Base-by-base conservation (phyloP, 768 basidiomycete genomes). In the Phlebiopsis gigantea region DNA sequence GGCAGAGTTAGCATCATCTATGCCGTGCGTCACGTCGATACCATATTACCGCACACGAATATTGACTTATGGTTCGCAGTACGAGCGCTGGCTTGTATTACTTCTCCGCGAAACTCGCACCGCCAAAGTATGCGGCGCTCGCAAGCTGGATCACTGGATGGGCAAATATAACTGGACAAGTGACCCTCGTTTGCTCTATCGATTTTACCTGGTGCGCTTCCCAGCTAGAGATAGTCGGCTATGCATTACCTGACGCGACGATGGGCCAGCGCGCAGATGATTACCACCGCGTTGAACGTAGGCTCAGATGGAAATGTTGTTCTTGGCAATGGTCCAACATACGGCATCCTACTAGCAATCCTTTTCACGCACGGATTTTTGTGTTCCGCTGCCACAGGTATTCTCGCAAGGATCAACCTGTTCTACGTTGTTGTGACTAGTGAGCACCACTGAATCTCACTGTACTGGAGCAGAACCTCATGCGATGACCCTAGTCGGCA, bases 1-100 rank as follows among this genome's bases (percentile, higher is more conserved):
- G 76, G 87, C 87, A 3, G 87, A 89, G 64, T 62, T 89, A 30
- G 77, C 83, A 0, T 87, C 87, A 1, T 78, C 85, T 2, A 88
- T 88, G 87, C 87, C 87, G 87, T 88, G 68, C 68, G 83, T 77
- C 2, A 24, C 46, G 43, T 42, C 25, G 17, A 24, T 31, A 4
- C 5, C 45, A 22, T 41, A 5, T 24, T 15, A 9, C 4, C 7
- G 21, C 45, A 44, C 24, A 26, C 9, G 26, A 17, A 28, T 31
- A 3, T 46, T 39, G 10, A n/a, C 21, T 21, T 21, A 14, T 44
- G 45, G n/a, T 48, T 14, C 2, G n/a, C 52, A 89, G 87, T 52
- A 90, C 88, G 22, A 89, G 87, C 60, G 87, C 88, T 6, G 88
- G 87, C 0, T 72, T 90, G 17, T 89, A 89, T 66, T 90, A 88